Conservation (phyloP, 1,284 basidiomycete species). For the Limonomyces culmigenus region DNA sequence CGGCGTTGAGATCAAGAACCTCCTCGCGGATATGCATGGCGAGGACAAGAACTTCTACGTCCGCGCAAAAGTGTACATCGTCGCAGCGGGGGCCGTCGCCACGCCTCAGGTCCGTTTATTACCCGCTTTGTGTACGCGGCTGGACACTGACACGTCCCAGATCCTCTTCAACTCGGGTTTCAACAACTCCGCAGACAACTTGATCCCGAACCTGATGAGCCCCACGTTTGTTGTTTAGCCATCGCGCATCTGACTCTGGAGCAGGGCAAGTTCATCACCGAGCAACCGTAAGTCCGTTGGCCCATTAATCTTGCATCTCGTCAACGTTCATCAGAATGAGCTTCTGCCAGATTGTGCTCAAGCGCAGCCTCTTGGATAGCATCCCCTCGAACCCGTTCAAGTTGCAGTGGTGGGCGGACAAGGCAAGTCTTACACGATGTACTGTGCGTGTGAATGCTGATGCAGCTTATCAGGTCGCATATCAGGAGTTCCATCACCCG, state of each 20-base stretch:
- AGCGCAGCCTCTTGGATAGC: constrained; percentile 4
- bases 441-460: not conserved
- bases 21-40: constrained; percentile 3
- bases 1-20: constrained; percentile 5
- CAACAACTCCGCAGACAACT: not conserved
- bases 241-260: not conserved
- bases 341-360: constrained; percentile 10
- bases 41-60: constrained; percentile 2
- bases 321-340: constrained; percentile 7
- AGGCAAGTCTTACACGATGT: constrained; percentile 13
- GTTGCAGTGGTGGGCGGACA: constrained; percentile 15
- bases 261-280: constrained; percentile 10
- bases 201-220: not conserved
- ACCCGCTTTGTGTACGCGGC: not conserved
- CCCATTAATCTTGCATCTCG: not conserved
- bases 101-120: constrained; percentile 9
- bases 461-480: not conserved
- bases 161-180: constrained; percentile 9
- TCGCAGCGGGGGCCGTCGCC: constrained; percentile 10
- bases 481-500: constrained; percentile 13
- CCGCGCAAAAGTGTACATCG: constrained; percentile 8
- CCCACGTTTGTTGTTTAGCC: not conserved
- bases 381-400: constrained; percentile 4
- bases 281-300: constrained; percentile 9
- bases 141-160: constrained; percentile 2